Evolutionary conservation across 176 grass and related monocot species (phyloP), one percentile per base, ranked within the genome.

Genomic region (Zoysia japonica): DNA sequence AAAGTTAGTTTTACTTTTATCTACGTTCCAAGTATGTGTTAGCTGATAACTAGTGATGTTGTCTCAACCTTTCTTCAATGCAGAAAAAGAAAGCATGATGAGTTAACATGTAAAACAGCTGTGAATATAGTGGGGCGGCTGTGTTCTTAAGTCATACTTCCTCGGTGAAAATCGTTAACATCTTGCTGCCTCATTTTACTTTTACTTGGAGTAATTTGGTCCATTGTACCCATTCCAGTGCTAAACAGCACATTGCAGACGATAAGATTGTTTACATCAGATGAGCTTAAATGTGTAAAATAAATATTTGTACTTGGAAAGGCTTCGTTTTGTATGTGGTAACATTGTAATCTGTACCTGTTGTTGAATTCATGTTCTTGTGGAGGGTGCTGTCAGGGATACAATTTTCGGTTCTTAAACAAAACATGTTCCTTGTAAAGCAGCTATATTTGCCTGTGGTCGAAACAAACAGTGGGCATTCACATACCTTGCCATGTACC

Each of bases 31-130:
- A 17, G 51, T 38, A 52, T 11, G 3, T 51, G 1, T 9, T 40
- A 59, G 56, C 11, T 46, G 47, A 57, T 49, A 47, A 59, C 13
- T 78, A 28, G 40, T 78, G 12, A 0, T 79, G 45, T 35, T 16
- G 49, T 70, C 20, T 80, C 13, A 57, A 43, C 69, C 20, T 70
- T 69, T 54, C 35, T 74, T 79, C 52, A 75, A 62, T 75, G 39
- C 71, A 84, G 81, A 70, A 85, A 51, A 89, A 89, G 78, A 76
- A 50, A 7, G 74, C 87, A 10, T 89, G 73, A 89, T 77, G 78
- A 61, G 50, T 44, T 68, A 78, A 79, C 61, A 52, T 46, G 54
- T 84, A 69, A 84, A 50, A 73, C 61, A 62, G 14, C 15, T 85
- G 87, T 85, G 78, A 78, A 89, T 86, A 82, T 47, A 60, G 35